Percentiles rank a stretch among this genome's conserved stretches.
Evolutionary conservation across 1,284 basidiomycete species (phyloP).

Genomic region (Pisolithus thermaeus): DNA sequence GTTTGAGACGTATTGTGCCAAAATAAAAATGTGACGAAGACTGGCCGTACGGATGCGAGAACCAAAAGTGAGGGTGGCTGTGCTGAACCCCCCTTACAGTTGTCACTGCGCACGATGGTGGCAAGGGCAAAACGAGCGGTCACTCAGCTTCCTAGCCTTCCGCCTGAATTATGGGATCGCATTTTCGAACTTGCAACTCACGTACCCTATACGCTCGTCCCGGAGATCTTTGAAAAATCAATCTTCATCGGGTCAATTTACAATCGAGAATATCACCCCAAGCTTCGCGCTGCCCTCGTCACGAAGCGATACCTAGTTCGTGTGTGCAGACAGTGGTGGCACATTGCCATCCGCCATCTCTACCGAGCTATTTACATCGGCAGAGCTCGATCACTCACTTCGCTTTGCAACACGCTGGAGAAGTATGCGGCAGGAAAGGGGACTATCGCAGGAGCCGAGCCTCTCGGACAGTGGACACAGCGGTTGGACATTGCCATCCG

Average conservation of each 20-base stretch:
- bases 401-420: slow-evolving; percentile 20
- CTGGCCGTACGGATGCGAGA: too few species aligned
- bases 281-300: slow-evolving; percentile 18
- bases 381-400: slow-evolving; percentile 16
- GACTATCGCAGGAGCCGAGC: slow-evolving; percentile 5
- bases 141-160: slow-evolving; percentile 17
- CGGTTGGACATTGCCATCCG: slow-evolving; percentile 32
- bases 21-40: too few species aligned
- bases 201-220: slow-evolving; percentile 23
- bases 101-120: neutral
- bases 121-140: slow-evolving; percentile 1
- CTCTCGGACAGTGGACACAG: slow-evolving; percentile 26
- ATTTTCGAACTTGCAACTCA: slow-evolving; percentile 30
- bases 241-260: slow-evolving; percentile 8
- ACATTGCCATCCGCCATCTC: slow-evolving; percentile 26
- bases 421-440: slow-evolving; percentile 9
- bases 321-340: slow-evolving; percentile 36
- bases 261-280: slow-evolving; percentile 5
- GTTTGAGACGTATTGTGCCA: too few species aligned
- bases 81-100: too few species aligned
- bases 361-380: slow-evolving; percentile 30
- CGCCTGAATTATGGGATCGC: slow-evolving; percentile 32
- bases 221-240: slow-evolving; percentile 20
- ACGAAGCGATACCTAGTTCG: slow-evolving; percentile 32
- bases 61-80: too few species aligned